A percentile compares a stretch with the other conserved stretches of the same genome.
Evolutionary conservation across 495 filamentous ascomycete species (phyloP).

Genomic region (Copromyces sp.): DNA sequence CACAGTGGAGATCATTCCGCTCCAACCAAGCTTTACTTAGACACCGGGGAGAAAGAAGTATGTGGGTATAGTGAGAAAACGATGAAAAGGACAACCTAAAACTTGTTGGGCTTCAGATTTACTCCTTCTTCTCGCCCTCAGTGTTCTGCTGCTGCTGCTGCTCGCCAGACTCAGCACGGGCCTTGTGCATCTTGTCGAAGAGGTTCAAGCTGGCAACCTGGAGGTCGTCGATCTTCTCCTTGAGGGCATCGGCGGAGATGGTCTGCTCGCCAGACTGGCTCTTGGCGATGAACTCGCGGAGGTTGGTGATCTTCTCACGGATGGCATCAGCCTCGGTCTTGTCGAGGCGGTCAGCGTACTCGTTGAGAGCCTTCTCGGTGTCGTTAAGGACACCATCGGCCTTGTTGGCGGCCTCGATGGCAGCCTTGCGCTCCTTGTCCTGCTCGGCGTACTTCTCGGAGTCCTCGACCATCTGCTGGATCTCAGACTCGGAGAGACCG

Average conservation of each 20-base stretch:
- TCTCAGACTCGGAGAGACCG: constrained; percentile 90
- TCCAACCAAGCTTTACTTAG: constrained; percentile 22
- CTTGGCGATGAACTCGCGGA: constrained; percentile 89
- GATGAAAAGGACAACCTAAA: constrained; percentile 6
- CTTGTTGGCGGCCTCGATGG: constrained; percentile 92
- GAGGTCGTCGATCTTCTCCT: constrained; percentile 96
- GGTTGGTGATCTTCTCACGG: constrained; percentile 80
- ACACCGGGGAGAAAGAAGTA: constrained; percentile 21
- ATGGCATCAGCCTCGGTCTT: constrained; percentile 90
- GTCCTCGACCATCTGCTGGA: constrained; percentile 92
- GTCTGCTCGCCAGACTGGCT: constrained; percentile 85
- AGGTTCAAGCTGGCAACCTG: constrained; percentile 91
- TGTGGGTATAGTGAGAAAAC: constrained; percentile 13
- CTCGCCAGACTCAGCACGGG: constrained; percentile 56
- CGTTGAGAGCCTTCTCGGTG: constrained; percentile 96
- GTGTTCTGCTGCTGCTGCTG: constrained; percentile 32
- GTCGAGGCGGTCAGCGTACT: constrained; percentile 90
- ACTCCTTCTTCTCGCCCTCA: constrained; percentile 78
- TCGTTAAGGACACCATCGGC: constrained; percentile 94
- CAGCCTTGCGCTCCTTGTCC: constrained; percentile 94
- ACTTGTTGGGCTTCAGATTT: constrained; percentile 36
- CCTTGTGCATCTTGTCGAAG: constrained; percentile 99
- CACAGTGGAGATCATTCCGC: constrained; percentile 22
- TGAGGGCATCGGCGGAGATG: constrained; percentile 79
- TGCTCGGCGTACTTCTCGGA: constrained; percentile 91